Base-by-base conservation (phyloP, 352 stramenopile genomes). In the Lagenidium sp. region DNA sequence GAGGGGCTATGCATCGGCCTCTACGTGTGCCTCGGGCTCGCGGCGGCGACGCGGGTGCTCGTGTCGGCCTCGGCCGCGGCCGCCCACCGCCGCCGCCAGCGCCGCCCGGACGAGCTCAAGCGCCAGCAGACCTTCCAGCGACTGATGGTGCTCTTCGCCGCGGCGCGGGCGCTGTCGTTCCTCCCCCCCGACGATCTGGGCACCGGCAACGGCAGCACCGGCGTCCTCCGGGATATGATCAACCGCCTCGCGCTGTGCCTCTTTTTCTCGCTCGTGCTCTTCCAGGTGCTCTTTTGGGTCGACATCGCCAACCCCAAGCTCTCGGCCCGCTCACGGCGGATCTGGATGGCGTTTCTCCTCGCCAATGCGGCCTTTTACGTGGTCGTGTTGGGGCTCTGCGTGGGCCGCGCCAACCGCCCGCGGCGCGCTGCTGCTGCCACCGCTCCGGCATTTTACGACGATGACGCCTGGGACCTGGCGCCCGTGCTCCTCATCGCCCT, bases 261-360 rank as follows among this genome's bases (percentile, higher is more conserved):
- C 7, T 93, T 93, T 49, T 93, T 93, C 59, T 85, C 72, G 47
- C 73, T 93, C 47, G 72, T 88, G 50, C 66, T 89, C 25, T 88
- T 90, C 61, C 77, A 93, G 41, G 82, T 86, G 47, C 61, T 93
- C 26, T 82, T 88, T 34, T 93, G 80, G 80, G 62, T 93, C 46
- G 80, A 93, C 58, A 88, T 93, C 41, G 75, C 75, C 39, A 93
- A 93, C 53, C 73, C 80, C 7, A 84, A 85, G 52, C 47, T 83
- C 28, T 90, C 77, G 28, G 54, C 53, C 5, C 70, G 80, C 37
- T 93, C 80, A 8, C 65, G 64, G 16, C 74, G 77, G 28, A 82
- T 93, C 47, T 93, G 80, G 80, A 53, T 77, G 31, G 59, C 71
- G 8, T 93, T 89, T 34, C 29, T 83, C 8, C 26, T 81, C 28